These are phyloP conservation scores for Decorospora gaudefroyi DNA, from an alignment of 2,329 filamentous ascomycete species.

Conservation along the genomic window DNA sequence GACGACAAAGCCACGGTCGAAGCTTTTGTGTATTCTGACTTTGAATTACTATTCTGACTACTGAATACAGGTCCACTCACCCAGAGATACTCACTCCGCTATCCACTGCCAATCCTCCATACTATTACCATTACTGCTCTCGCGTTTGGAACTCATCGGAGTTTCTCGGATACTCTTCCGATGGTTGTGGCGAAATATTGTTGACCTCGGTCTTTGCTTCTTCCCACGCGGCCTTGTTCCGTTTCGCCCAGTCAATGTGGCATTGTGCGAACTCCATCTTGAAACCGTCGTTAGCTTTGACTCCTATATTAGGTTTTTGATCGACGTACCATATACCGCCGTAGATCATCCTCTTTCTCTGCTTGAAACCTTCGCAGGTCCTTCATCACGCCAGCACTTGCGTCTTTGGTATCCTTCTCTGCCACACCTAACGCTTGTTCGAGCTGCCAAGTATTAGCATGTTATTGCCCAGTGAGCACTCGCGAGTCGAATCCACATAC, in stretches of 20 bases:
- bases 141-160: conserved; percentile 16
- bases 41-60: conserved; percentile 4
- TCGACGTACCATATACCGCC: conserved; percentile 85
- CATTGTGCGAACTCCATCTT: conserved; percentile 90
- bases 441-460: conserved; percentile 55
- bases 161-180: conserved; percentile 29
- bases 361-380: conserved; percentile 91
- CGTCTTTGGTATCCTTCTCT: conserved; percentile 90
- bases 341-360: conserved; percentile 94
- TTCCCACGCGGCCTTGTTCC: conserved; percentile 89
- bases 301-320: background rate
- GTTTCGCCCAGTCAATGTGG: conserved; percentile 92
- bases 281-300: conserved; percentile 4
- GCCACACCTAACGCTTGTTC: conserved; percentile 89
- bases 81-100: background rate
- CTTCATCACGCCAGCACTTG: conserved; percentile 82
- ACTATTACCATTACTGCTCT: conserved; percentile 3
- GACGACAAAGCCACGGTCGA: background rate
- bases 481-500: conserved; percentile 1
- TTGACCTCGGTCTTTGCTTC: conserved; percentile 85
- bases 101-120: background rate
- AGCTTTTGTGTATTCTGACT: background rate
- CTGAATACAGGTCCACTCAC: background rate
- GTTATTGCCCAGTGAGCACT: background rate
- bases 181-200: conserved; percentile 68